These are phyloP conservation scores for Teunomyces atbi DNA, from an alignment of 805 yeast genomes.

Conservation along the genomic window DNA sequence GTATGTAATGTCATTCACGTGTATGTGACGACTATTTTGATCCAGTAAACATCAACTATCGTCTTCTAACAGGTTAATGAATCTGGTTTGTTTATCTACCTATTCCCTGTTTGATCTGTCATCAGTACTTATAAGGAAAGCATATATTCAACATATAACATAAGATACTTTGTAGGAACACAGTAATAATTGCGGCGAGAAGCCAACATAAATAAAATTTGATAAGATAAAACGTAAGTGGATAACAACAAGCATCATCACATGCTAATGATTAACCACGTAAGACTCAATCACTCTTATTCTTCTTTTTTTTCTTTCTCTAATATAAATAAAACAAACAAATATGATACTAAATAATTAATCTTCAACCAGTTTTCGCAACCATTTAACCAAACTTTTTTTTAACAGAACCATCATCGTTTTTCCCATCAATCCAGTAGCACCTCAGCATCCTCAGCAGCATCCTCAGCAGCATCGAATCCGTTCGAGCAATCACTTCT, in stretches of 20 bases:
- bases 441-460: not conserved
- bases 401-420: not conserved
- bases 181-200: too few species aligned
- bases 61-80: not conserved
- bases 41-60: not conserved
- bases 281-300: too few species aligned
- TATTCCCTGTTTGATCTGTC: too few species aligned
- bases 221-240: too few species aligned
- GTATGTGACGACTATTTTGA: not conserved
- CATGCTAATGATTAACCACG: too few species aligned
- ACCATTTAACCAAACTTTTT: conserved; percentile 1
- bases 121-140: too few species aligned
- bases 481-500: not conserved
- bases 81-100: too few species aligned
- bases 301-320: not conserved
- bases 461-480: not conserved
- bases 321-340: not conserved
- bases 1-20: not conserved
- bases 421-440: not conserved
- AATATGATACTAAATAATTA: not conserved
- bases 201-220: too few species aligned
- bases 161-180: too few species aligned
- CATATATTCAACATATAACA: too few species aligned
- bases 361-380: not conserved
- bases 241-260: too few species aligned